These are phyloP conservation scores for Thermothielavioides terrestris DNA, from an alignment of 495 filamentous ascomycete genomes.

Conservation along the genomic window DNA sequence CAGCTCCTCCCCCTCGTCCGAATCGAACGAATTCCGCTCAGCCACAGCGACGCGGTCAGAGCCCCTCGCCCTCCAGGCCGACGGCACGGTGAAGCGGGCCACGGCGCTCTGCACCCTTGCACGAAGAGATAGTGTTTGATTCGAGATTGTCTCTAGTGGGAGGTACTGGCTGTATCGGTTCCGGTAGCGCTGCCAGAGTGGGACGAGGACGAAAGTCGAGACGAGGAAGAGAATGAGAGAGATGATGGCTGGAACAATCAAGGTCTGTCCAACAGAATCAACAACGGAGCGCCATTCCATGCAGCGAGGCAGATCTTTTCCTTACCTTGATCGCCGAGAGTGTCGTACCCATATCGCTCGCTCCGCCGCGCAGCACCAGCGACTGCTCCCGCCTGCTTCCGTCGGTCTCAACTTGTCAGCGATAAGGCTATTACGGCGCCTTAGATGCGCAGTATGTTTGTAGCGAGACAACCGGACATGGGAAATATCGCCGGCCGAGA, in stretches of 20 bases:
- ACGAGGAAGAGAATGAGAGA: slow-evolving; percentile 67
- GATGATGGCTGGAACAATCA: slow-evolving; percentile 70
- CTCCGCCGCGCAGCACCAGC: neutral
- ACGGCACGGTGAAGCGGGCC: slow-evolving; percentile 47
- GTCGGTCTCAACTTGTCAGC: too few species aligned
- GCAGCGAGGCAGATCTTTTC: too few species aligned
- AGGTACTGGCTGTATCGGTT: slow-evolving; percentile 66
- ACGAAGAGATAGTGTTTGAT: slow-evolving; percentile 52
- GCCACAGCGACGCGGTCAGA: slow-evolving; percentile 28
- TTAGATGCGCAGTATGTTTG: neutral
- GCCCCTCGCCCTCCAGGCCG: slow-evolving; percentile 42
- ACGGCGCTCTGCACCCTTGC: slow-evolving; percentile 50
- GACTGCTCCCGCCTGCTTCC: too few species aligned
- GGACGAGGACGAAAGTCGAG: slow-evolving; percentile 60
- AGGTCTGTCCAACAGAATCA: slow-evolving; percentile 43
- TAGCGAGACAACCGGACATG: neutral
- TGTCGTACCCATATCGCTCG: slow-evolving; percentile 29
- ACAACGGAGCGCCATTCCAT: neutral
- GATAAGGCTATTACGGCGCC: neutral
- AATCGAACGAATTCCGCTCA: slow-evolving; percentile 36
- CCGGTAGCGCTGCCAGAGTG: slow-evolving; percentile 67
- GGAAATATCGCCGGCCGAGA: neutral
- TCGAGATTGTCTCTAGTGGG: slow-evolving; percentile 55
- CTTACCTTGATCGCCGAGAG: slow-evolving; percentile 40
- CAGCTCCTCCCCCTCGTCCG: slow-evolving; percentile 53